A percentile compares a stretch with the other conserved stretches of the same genome.
phyloP scores from a whole-genome alignment of 805 yeast species.

The Candida andamanensis region DNA sequence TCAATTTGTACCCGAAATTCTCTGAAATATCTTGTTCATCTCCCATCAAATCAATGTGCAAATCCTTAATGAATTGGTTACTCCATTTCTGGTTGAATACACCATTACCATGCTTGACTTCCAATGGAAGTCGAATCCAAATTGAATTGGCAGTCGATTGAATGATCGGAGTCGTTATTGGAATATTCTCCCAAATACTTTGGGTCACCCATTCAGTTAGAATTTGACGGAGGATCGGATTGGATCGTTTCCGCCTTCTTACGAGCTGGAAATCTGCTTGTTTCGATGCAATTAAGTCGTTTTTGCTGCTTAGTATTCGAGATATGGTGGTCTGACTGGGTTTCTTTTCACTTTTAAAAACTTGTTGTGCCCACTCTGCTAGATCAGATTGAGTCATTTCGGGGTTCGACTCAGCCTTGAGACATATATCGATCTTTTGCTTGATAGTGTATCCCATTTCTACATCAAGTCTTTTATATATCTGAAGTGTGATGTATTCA shows the following conservation, averaged over 20 bases:
- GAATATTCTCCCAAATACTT: constrained; percentile 61
- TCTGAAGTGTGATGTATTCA: not conserved
- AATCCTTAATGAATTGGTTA: constrained; percentile 39
- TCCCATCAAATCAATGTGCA: constrained; percentile 48
- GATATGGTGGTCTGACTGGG: constrained; percentile 69
- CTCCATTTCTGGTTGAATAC: constrained; percentile 65
- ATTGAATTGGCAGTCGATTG: constrained; percentile 59
- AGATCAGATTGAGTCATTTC: constrained; percentile 63
- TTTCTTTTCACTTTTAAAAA: constrained; percentile 46
- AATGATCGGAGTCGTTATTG: constrained; percentile 58
- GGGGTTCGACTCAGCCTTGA: constrained; percentile 63
- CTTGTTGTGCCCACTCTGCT: constrained; percentile 58
- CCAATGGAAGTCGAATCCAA: constrained; percentile 55
- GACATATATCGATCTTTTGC: constrained; percentile 63
- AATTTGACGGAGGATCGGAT: constrained; percentile 51
- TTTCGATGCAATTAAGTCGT: constrained; percentile 45
- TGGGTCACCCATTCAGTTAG: constrained; percentile 67
- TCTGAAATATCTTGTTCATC: constrained; percentile 36
- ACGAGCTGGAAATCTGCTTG: constrained; percentile 48
- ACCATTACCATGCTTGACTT: constrained; percentile 57
- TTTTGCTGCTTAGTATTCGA: constrained; percentile 52
- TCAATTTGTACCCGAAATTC: constrained; percentile 24
- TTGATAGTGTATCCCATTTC: constrained; percentile 57
- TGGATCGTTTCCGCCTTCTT: constrained; percentile 50
- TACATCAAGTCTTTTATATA: too few relatives aligned